These are phyloP conservation scores for Fragilariopsis cylindrus DNA, from an alignment of 108 stramenopile species.

Conservation along the genomic window DNA sequence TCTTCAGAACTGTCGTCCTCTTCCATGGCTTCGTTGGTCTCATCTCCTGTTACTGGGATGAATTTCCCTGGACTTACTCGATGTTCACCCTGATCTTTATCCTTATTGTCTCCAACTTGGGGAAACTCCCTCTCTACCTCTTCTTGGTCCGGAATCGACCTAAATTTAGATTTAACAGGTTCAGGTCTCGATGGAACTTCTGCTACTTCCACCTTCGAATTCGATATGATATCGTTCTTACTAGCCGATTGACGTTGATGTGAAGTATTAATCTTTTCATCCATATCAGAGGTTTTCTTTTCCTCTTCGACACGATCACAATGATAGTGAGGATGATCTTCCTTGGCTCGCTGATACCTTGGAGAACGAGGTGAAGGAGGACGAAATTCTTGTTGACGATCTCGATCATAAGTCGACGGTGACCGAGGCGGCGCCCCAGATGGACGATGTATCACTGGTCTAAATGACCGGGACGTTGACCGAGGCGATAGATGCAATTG, in stretches of 20 bases:
- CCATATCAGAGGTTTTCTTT: conserved; percentile 6
- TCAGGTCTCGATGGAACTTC: not conserved
- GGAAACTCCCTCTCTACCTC: conserved; percentile 3
- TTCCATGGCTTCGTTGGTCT: not conserved
- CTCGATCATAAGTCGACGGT: not conserved
- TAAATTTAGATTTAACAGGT: not conserved
- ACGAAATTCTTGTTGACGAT: conserved; percentile 13
- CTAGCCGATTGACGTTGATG: not conserved
- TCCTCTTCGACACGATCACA: conserved; percentile 11
- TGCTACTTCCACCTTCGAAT: not conserved
- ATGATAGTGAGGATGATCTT: not conserved
- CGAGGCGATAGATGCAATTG: conserved; percentile 10
- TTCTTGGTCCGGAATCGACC: not conserved
- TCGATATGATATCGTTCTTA: not conserved
- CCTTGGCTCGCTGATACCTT: conserved; percentile 2
- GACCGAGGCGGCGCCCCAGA: not conserved
- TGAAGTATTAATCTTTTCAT: not conserved
- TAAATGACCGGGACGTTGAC: not conserved
- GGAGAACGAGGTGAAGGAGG: not conserved
- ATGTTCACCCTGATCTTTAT: not conserved
- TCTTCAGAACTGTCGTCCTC: conserved; percentile 10
- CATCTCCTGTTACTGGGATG: not conserved
- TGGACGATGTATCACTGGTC: conserved; percentile 1
- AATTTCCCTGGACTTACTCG: conserved; percentile 8
- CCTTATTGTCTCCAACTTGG: not conserved